Base-by-base conservation (phyloP, 2,329 filamentous ascomycete genomes). In the Hymenoscyphus fructigenus region DNA sequence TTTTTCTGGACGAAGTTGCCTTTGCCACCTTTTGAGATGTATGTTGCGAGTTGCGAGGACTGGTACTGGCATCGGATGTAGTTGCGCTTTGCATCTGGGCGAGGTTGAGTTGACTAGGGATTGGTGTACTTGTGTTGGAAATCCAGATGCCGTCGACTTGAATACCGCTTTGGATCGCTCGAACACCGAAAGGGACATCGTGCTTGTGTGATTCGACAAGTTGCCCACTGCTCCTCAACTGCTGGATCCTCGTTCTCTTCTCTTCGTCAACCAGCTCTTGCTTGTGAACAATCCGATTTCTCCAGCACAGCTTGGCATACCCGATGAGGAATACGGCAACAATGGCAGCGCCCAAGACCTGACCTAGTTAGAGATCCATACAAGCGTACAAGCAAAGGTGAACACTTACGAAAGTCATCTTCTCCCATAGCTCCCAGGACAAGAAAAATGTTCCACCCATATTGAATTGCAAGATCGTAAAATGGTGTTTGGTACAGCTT, bases 61-160 rank as follows among this genome's bases (percentile, higher is more conserved):
- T 66, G 20, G 62, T 68, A 29, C 59, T 67, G 12, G 67, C 64
- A 50, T 66, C 64, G 20, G 58, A 56, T 23, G 36, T 26, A 23
- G 60, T 20, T 17, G 69, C 69, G 7, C 64, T 60, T 17, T 58
- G 59, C 9, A 68, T 44, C 26, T 68, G 58, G 28, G 62, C 62
- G 14, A 69, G 58, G 32, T 68, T 71, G 28, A 71, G 38, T 55
- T 68, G 65, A 53, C 68, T 72, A 17, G 69, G 70, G 10, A 70
- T 60, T 57, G 71, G 72, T n/a, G 68, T 71, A 15, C 62, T 72
- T 17, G 66, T 65, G 55, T 70, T 70, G 6, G 73, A 75, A 59
- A 91, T 86, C 88, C 90, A 92, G 60, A 97, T 93, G 3, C 92
- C 93, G 68, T 96, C 91, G 7, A 96, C 86, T 74, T 94, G 86